Percentiles rank a stretch among this genome's conserved stretches.
Evolutionary conservation across 2,329 filamentous ascomycete genomes (phyloP).

Genomic region (Zymoseptoria passerinii): DNA sequence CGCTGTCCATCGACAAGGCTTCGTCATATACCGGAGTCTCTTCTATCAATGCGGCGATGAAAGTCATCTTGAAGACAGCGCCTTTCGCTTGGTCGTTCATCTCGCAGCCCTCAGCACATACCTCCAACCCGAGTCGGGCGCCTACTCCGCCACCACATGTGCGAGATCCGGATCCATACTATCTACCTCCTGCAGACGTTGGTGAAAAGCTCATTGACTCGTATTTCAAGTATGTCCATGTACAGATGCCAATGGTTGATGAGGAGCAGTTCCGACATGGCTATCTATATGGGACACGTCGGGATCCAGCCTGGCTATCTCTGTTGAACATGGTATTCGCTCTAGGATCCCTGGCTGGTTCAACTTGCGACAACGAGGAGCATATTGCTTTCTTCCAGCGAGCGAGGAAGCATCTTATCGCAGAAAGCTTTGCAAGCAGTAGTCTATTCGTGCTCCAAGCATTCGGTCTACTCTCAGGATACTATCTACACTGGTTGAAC

Average conservation of each 20-base stretch:
- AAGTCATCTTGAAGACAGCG: conserved; percentile 27
- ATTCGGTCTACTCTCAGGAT: conserved; percentile 25
- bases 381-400: conserved; percentile 26
- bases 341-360: conserved; percentile 23
- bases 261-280: conserved; percentile 27
- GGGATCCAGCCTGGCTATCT: conserved; percentile 26
- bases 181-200: conserved; percentile 23
- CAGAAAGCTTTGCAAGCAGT: conserved; percentile 26
- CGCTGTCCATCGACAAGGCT: conserved; percentile 23
- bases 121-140: conserved; percentile 21
- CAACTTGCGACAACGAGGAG: conserved; percentile 21
- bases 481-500: conserved; percentile 29
- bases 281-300: conserved; percentile 24
- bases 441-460: conserved; percentile 27
- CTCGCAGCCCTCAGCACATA: conserved; percentile 20
- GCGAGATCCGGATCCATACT: conserved; percentile 15
- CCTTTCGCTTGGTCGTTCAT: conserved; percentile 23
- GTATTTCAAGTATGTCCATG: conserved; percentile 27
- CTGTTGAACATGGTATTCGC: conserved; percentile 28
- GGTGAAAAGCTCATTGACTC: conserved; percentile 25
- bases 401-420: conserved; percentile 23
- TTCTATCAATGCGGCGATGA: conserved; percentile 27
- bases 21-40: conserved; percentile 28
- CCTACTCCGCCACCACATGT: conserved; percentile 19
- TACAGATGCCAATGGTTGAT: conserved; percentile 29